Percentiles rank a stretch among this genome's conserved stretches.
Evolutionary conservation across 2,329 filamentous ascomycete species (phyloP).

Genomic region (Nemania diffusa): DNA sequence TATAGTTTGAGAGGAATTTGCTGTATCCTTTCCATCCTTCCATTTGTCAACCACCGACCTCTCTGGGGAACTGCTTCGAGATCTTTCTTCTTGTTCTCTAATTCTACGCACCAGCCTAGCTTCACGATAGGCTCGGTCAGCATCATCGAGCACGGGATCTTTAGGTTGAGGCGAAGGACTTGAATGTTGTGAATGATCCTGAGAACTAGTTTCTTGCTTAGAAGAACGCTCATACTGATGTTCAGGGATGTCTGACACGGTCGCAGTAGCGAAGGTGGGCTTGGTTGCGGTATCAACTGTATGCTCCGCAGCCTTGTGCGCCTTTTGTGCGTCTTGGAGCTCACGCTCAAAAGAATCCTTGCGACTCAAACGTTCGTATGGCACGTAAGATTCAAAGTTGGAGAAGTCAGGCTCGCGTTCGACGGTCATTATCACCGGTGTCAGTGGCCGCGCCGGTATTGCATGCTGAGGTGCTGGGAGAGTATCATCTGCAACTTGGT

Average conservation of each 20-base stretch:
- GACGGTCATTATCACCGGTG: conserved; percentile 63
- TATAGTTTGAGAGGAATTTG: conserved; percentile 58
- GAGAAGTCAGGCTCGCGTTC: conserved; percentile 64
- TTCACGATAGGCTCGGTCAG: conserved; percentile 68
- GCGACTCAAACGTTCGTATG: conserved; percentile 57
- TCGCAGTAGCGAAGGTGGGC: conserved; percentile 59
- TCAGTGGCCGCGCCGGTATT: conserved; percentile 57
- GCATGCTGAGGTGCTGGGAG: conserved; percentile 58
- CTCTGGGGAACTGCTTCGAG: conserved; percentile 62
- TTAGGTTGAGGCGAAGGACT: conserved; percentile 44
- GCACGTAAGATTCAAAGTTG: conserved; percentile 43
- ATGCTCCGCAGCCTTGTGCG: conserved; percentile 59
- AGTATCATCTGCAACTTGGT: conserved; percentile 64
- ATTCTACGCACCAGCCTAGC: conserved; percentile 64
- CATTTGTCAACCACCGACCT: conserved; percentile 67
- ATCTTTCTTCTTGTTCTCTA: conserved; percentile 63
- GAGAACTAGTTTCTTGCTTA: conserved; percentile 50
- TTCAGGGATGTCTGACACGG: conserved; percentile 55
- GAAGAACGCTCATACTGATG: conserved; percentile 48
- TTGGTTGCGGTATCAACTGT: conserved; percentile 61
- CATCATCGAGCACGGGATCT: conserved; percentile 66
- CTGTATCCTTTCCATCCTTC: conserved; percentile 53
- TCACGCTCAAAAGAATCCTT: conserved; percentile 63
- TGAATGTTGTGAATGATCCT: conserved; percentile 50
- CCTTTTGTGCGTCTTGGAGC: conserved; percentile 56